Percentiles rank a stretch among this genome's conserved stretches.
Conservation (phyloP, 441 rosid genomes). For the Gossypium davidsonii region DNA sequence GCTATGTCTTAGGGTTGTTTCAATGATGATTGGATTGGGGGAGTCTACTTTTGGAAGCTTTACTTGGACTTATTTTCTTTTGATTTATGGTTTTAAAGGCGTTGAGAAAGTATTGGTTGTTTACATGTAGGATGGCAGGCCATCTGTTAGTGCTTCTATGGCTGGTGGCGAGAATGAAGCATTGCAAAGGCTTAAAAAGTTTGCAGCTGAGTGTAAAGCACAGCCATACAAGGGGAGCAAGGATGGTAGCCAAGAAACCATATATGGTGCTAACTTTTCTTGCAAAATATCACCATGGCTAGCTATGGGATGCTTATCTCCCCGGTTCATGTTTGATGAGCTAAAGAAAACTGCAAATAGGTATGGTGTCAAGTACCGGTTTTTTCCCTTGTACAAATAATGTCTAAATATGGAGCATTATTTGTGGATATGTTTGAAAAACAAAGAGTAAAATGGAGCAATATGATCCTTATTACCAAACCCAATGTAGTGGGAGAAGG, state of each 20-base stretch:
- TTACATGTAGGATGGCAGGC: constrained; percentile 53
- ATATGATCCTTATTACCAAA: background rate
- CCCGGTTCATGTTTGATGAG: constrained; percentile 85
- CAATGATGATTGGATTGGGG: background rate
- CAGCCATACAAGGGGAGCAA: constrained; percentile 50
- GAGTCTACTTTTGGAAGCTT: background rate
- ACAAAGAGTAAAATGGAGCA: background rate
- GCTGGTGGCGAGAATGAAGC: constrained; percentile 95
- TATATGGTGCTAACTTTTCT: constrained; percentile 86
- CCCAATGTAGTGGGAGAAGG: background rate
- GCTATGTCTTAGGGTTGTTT: background rate
- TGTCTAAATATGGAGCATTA: background rate
- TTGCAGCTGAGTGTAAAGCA: constrained; percentile 71
- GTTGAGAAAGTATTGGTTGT: constrained; percentile 9
- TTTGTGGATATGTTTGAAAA: background rate
- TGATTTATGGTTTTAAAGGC: constrained; percentile 1
- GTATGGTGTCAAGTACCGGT: constrained; percentile 21
- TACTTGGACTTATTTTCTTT: background rate
- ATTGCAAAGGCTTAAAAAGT: constrained; percentile 56
- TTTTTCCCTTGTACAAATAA: background rate
- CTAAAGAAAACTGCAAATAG: constrained; percentile 68
- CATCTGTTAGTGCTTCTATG: constrained; percentile 34
- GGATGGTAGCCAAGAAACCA: constrained; percentile 41
- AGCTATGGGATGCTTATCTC: constrained; percentile 82
- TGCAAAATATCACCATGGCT: constrained; percentile 98